Evolutionary conservation across 768 basidiomycete genomes (phyloP), one percentile per base, ranked within the genome.

Genomic region (Collybia sordida): DNA sequence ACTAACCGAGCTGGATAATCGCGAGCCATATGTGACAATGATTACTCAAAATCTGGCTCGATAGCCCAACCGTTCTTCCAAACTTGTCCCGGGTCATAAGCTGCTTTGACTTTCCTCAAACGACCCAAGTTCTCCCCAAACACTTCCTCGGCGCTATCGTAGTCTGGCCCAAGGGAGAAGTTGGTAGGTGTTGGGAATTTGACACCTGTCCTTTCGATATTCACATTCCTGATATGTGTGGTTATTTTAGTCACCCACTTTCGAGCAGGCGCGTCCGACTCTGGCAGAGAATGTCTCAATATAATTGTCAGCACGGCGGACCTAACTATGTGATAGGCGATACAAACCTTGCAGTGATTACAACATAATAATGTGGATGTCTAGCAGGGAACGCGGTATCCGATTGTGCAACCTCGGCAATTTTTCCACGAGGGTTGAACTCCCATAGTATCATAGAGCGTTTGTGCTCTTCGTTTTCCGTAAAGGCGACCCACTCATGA

Each of bases 1-100:
- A n/a, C n/a, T n/a, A n/a, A n/a, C n/a, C n/a, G n/a, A n/a, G n/a
- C n/a, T n/a, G n/a, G n/a, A n/a, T n/a, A n/a, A n/a, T n/a, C n/a
- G n/a, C n/a, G n/a, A n/a, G n/a, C n/a, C n/a, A n/a, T n/a, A n/a
- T n/a, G n/a, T 21, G 42, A 41, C 19, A 41, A 14, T 41, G 11
- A 17, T 41, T 25, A 41, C 40, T 25, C 4, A 47, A 48, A 45
- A 31, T 55, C 51, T 5, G 65, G 63, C 42, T 64, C 59, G 28
- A 67, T 65, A 8, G 52, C 52, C 15, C 50, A 57, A 3, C 60
- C 61, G 48, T 57, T 64, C 23, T 48, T 58, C 57, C 59, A 70
- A 4, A 68, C 54, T 25, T 60, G 62, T 28, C 53, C 57, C 14
- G 67, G 67, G 46, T 70, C 67, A 50, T 66, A 70, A 49, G 62